Conservation (phyloP, 2,329 filamentous ascomycete species). For the Byssoonygena ceratinophila region DNA sequence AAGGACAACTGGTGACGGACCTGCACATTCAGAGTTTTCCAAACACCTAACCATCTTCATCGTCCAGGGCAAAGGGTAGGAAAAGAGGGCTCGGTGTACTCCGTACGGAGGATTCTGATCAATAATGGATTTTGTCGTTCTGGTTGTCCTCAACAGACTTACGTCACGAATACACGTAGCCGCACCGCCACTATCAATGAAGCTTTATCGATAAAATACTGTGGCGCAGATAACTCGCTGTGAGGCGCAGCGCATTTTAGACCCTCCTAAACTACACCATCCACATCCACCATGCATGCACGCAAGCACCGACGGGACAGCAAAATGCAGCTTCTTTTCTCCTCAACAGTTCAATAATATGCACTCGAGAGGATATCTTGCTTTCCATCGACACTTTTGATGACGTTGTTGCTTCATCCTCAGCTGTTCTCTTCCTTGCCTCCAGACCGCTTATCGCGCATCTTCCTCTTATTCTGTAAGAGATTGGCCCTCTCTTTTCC, state of each 20-base stretch:
- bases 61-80: not conserved
- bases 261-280: not conserved
- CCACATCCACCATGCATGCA: not conserved
- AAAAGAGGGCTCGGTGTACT: not conserved
- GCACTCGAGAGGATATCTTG: not conserved
- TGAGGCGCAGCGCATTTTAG: not conserved
- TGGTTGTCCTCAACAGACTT: too few species aligned
- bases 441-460: not conserved
- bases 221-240: constrained; percentile 6
- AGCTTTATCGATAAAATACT: constrained; percentile 1
- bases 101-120: too few species aligned
- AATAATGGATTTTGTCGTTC: too few species aligned
- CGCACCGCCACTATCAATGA: not conserved
- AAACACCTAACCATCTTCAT: not conserved
- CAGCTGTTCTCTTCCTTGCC: constrained; percentile 1
- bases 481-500: not conserved
- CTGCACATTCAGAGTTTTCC: not conserved
- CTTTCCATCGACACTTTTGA: not conserved
- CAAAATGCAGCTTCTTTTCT: too few species aligned
- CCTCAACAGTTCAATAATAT: not conserved
- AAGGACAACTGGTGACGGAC: not conserved
- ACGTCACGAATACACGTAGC: too few species aligned
- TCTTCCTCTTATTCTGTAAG: not conserved
- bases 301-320: not conserved
- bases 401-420: not conserved